Conservation (phyloP, 768 basidiomycete species). For the Epithele typhae region DNA sequence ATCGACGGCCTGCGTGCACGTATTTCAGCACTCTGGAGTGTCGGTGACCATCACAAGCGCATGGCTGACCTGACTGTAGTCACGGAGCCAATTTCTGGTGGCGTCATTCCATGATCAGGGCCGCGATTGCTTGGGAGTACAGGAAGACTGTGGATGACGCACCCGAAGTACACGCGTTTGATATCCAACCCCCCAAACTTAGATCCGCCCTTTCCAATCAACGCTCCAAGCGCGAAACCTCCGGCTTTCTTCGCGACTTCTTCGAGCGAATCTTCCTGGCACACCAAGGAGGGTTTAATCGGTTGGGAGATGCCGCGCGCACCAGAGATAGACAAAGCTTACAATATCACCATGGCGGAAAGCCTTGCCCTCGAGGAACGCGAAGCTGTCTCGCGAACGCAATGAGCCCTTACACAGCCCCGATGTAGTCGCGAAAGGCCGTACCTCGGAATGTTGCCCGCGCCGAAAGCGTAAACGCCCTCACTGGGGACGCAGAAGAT, state of each 20-base stretch:
- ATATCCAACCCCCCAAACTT: constrained; percentile 81
- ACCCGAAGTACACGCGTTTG: constrained; percentile 83
- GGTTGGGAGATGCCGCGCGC: no score
- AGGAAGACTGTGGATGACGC: no score
- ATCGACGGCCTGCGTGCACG: constrained; percentile 64
- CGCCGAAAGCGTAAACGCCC: constrained; percentile 72
- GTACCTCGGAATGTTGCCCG: constrained; percentile 73
- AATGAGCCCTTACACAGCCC: constrained; percentile 36
- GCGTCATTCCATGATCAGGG: neutral
- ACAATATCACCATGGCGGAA: constrained; percentile 89
- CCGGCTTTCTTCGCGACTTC: constrained; percentile 55
- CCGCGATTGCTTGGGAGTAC: no score
- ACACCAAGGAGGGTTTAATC: no score
- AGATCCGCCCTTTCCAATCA: constrained; percentile 49
- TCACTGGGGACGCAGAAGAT: constrained; percentile 52
- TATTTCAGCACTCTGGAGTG: neutral
- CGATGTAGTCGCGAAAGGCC: neutral
- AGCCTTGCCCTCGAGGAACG: constrained; percentile 82
- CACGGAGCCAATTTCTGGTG: constrained; percentile 78
- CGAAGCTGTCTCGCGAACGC: constrained; percentile 43
- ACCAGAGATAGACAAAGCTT: no score
- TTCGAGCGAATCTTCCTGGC: constrained; percentile 66
- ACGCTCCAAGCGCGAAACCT: constrained; percentile 52
- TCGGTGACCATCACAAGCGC: no score
- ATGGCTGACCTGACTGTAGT: constrained; percentile 69